Percentiles rank a stretch among this genome's conserved stretches.
Conservation (phyloP, 2,329 filamentous ascomycete species). For the Pochonia chlamydosporia region DNA sequence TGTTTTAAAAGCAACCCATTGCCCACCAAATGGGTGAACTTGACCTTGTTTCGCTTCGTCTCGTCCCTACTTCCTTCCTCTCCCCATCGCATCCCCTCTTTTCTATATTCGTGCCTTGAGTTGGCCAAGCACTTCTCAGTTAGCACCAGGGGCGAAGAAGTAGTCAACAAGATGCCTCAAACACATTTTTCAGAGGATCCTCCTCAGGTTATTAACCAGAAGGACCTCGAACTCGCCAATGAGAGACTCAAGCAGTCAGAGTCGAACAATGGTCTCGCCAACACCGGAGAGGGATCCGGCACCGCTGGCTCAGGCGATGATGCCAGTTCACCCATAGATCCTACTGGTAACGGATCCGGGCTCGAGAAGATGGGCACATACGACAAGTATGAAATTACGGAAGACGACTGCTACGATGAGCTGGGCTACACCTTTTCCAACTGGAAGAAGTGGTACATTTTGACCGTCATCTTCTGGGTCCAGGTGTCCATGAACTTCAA, state of each 20-base stretch:
- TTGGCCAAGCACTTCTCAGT: too few relatives aligned
- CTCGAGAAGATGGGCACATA: constrained; percentile 31
- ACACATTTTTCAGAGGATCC: constrained; percentile 30
- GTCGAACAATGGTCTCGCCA: constrained; percentile 5
- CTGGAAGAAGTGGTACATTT: constrained; percentile 66
- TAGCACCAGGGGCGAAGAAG: too few relatives aligned
- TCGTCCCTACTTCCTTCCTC: background rate
- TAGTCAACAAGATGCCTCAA: constrained; percentile 18
- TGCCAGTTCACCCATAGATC: constrained; percentile 6
- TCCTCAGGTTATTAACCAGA: constrained; percentile 29
- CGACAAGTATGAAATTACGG: constrained; percentile 41
- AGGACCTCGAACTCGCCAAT: constrained; percentile 30
- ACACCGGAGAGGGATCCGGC: constrained; percentile 2
- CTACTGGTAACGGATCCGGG: constrained; percentile 26
- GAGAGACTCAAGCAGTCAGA: constrained; percentile 27
- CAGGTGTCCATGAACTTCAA: constrained; percentile 78
- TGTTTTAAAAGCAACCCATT: background rate
- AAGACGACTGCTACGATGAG: constrained; percentile 58
- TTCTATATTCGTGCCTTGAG: too few relatives aligned
- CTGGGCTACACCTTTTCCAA: constrained; percentile 56
- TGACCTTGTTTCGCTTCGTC: background rate
- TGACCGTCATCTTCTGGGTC: constrained; percentile 67
- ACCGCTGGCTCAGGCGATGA: constrained; percentile 8
- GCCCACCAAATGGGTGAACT: background rate
- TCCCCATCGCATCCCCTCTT: background rate